Evolutionary conservation across 345 rosid species (phyloP), one percentile per base, ranked within the genome.

Genomic region (Melaleuca alternifolia): DNA sequence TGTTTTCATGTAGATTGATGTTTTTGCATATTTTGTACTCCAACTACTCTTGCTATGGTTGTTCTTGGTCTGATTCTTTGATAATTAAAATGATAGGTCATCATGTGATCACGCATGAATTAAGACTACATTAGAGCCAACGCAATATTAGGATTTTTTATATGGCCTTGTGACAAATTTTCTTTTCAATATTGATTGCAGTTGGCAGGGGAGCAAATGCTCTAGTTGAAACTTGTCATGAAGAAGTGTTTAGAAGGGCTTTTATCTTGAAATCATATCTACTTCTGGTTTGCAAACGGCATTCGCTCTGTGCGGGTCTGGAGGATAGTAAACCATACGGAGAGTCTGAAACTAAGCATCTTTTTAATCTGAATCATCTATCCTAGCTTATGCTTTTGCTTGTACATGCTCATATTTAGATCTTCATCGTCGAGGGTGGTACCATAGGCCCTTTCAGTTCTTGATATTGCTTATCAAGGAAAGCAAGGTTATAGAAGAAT

Each of bases 131-230:
- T 18, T 71, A 33, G 81, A 71, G 41, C 26, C 1, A 1, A 71
- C 48, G 37, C 81, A 71, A 71, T 48, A 71, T 71, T 37, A 41
- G 21, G 81, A 71, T 21, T 71, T 37, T 37, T 37, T 4, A 37
- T 1, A 18, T 71, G 81, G 81, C 81, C 41, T 71, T 2, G 4
- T 71, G 2, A 71, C 1, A 41, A 13, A 37, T 37, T 85, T 87
- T 56, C 41, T 88, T 85, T 50, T 85, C 79, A n/a, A 84, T 33
- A 87, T 85, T 85, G 77, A 85, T 51, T 86, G 93, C 95, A 96
- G 98, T 89, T 88, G 87, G 98, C 96, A 5, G 93, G 89, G 90
- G 92, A 89, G 88, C 94, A 93, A 91, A 90, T 95, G 96, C 85
- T 90, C 81, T 96, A 93, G 86, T 85, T 96, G 92, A 93, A 93